Base-by-base conservation (phyloP, 202 grass and related monocot genomes). In the Digitaria exilis region DNA sequence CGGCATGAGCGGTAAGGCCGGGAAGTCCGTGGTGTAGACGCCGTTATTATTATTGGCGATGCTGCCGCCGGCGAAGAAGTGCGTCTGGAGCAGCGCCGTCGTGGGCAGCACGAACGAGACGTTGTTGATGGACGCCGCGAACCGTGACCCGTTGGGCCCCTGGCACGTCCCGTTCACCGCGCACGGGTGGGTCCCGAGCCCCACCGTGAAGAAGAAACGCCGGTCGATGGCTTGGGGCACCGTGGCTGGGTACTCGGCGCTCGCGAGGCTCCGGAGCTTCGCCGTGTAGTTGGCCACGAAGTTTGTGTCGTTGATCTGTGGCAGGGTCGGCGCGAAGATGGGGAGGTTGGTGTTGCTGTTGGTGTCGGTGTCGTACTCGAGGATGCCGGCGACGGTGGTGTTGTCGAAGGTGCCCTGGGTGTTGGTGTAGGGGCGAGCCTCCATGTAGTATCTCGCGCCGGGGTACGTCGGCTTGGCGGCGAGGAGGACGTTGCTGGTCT, bases 401-500 rank as follows among this genome's bases (percentile, higher is more conserved):
- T 97, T 94, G 86, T 97, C 92, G 75, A 86, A 97, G 44, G 92
- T 94, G 39, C 90, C 94, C 30, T n/a, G 50, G 13, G 83, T 80
- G 11, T 82, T 94, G 50, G 52, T 63, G 80, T 94, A 97, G 0
- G 94, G 92, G 6, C 81, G 76, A 9, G 92, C 90, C 26, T 77
- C 26, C 92, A 97, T 94, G 45, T 85, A 71, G 90, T 89, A 97
- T 3, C 35, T 76, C 4, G 88, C 92, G 58, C 83, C 73, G 2
- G 92, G 90, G 45, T 13, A 85, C 1, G 7, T 2, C 0, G 80
- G 35, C 18, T 76, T 82, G 44, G 94, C 16, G 22, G 77, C 66
- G 69, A 97, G 86, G 32, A 97, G 86, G 17, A 97, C 84, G 85
- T 94, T 92, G 67, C 73, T 92, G 75, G 94, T 97, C 70, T 94